Base-by-base conservation (phyloP, 768 basidiomycete genomes). In the Mycena olivaceomarginata region DNA sequence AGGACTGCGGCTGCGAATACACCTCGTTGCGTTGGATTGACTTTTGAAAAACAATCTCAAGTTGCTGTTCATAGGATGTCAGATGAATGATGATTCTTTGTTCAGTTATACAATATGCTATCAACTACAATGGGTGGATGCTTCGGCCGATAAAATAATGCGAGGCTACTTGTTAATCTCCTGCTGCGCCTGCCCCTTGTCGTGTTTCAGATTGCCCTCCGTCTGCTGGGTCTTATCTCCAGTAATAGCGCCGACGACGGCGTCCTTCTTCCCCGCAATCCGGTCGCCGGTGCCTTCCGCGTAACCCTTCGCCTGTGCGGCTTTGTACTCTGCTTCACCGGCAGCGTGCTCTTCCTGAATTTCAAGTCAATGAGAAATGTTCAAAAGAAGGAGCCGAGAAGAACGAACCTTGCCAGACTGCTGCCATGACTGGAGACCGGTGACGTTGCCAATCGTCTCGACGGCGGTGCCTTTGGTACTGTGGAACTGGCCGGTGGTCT, bases 161-260 rank as follows among this genome's bases (percentile, higher is more conserved):
- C 31, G 31, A 31, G 4, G 3, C 31, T 31, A 31, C 31, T 31
- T 31, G 31, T 31, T 31, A 31, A 31, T 31, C 31, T 31, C 31
- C 31, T 31, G 31, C 31, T 31, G 31, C 3, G 31, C 31, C 31
- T 31, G 31, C 31, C 31, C 31, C 75, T 91, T 91, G 75, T 92
- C 90, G 0, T 90, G 86, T 69, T 83, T 86, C 7, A 83, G 62
- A 59, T 91, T 92, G 2, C 91, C 92, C 46, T 79, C 46, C 43
- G 79, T 67, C 79, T 88, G 85, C 80, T 87, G 85, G 18, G 71
- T 16, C 80, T 86, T 84, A 79, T 88, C 88, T 66, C 86, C 86
- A 5, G 83, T 85, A 60, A 87, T 67, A 31, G 88, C 85, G 31
- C 87, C 88, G 41, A 85, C 77, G 37, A 87, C 31, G 31, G 31